These are phyloP conservation scores for Botrytis deweyae DNA, from an alignment of 2,329 filamentous ascomycete species.

Conservation along the genomic window DNA sequence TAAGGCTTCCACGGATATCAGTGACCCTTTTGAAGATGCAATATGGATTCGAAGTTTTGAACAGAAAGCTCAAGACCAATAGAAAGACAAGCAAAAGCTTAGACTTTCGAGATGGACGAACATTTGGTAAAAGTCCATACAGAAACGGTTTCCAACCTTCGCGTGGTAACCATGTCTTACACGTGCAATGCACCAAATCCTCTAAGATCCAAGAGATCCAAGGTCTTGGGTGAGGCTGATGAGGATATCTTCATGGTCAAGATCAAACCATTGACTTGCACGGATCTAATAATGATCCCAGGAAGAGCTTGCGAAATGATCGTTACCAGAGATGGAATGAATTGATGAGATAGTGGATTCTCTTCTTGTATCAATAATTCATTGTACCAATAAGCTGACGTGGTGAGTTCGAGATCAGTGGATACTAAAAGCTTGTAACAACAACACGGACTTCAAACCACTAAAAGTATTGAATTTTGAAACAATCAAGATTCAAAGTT, in stretches of 20 bases:
- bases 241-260: background rate
- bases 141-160: background rate
- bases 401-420: background rate
- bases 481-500: slow-evolving; percentile 17
- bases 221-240: background rate
- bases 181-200: background rate
- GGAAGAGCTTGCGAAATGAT: background rate
- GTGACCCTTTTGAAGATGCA: background rate
- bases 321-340: background rate
- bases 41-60: background rate
- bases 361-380: background rate
- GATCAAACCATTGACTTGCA: background rate
- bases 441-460: slow-evolving; percentile 21
- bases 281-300: background rate
- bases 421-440: slow-evolving; percentile 6
- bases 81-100: background rate
- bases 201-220: background rate
- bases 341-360: background rate
- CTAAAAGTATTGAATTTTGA: slow-evolving; percentile 1
- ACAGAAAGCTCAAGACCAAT: background rate
- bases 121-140: background rate
- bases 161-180: background rate
- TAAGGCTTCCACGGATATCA: background rate
- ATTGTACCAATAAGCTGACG: background rate
- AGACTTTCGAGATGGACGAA: background rate